Evolutionary conservation across 371 early-diverging fungal genomes (phyloP).

Genomic region (Mortierella sp.): DNA sequence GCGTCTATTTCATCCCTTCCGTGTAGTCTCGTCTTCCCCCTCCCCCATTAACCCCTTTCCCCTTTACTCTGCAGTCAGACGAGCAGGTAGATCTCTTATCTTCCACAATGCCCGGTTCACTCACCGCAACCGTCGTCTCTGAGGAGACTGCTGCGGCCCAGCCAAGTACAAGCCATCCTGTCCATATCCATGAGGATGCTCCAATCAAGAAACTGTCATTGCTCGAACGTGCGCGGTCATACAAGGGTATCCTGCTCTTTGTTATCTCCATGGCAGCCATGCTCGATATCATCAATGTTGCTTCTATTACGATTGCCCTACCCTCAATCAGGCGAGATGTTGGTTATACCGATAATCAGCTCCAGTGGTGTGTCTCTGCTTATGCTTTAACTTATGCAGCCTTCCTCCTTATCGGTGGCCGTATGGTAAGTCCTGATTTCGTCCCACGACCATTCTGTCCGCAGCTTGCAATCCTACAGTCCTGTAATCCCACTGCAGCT

Average conservation of each 20-base stretch:
- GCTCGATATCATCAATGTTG: constrained; percentile 45
- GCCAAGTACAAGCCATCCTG: too few species aligned
- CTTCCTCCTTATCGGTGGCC: constrained; percentile 58
- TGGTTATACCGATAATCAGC: constrained; percentile 30
- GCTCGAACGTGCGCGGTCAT: constrained; percentile 18
- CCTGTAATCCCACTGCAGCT: too few species aligned
- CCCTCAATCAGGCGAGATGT: constrained; percentile 47
- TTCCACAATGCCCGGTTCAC: too few species aligned
- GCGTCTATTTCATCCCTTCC: too few species aligned
- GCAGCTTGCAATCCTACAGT: too few species aligned
- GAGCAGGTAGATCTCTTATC: too few species aligned
- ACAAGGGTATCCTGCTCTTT: constrained; percentile 25
- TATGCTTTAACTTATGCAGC: constrained; percentile 58
- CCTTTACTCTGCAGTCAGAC: too few species aligned
- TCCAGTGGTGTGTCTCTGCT: constrained; percentile 51
- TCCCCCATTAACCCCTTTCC: too few species aligned
- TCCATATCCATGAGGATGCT: neutral
- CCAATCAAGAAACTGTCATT: constrained; percentile 15
- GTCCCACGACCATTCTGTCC: too few species aligned
- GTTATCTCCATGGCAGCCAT: constrained; percentile 32
- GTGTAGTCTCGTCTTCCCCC: too few species aligned
- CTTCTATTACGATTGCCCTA: constrained; percentile 52
- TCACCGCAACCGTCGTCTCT: too few species aligned
- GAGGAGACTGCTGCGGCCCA: too few species aligned
- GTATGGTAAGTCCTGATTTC: constrained; percentile 25